Conservation (phyloP, 257 asterid species). For the Solanum lignicaule region DNA sequence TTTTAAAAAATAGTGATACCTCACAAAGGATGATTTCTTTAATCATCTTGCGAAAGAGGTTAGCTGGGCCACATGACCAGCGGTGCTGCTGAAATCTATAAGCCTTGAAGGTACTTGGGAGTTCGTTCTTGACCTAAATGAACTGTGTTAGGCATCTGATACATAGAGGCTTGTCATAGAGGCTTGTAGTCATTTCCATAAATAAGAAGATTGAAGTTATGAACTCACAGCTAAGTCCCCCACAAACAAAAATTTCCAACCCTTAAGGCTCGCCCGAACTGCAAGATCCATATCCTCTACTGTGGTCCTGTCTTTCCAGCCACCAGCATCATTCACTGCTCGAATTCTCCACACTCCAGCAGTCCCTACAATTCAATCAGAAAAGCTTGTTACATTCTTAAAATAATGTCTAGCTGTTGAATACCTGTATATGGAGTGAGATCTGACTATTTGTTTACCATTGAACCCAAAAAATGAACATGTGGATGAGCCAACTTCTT, state of each 20-base stretch:
- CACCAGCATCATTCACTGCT: constrained; percentile 66
- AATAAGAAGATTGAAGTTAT: not conserved
- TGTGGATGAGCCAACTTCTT: constrained; percentile 76
- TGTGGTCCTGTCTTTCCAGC: constrained; percentile 79
- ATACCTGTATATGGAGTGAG: not conserved
- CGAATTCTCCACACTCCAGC: constrained; percentile 68
- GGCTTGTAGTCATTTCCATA: constrained; percentile 1
- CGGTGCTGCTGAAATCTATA: constrained; percentile 83
- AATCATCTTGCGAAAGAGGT: constrained; percentile 71
- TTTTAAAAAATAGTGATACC: constrained; percentile 20
- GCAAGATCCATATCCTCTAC: constrained; percentile 90
- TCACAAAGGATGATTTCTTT: constrained; percentile 51
- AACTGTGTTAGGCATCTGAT: constrained; percentile 11
- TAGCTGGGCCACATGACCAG: constrained; percentile 94
- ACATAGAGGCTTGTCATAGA: not conserved
- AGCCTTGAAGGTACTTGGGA: constrained; percentile 85
- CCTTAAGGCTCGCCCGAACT: constrained; percentile 67
- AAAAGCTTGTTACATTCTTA: not conserved
- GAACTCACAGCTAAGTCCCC: constrained; percentile 56
- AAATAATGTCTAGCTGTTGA: not conserved
- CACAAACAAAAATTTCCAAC: constrained; percentile 62
- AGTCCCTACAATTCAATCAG: constrained; percentile 34
- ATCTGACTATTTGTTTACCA: constrained; percentile 21
- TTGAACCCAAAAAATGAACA: constrained; percentile 64
- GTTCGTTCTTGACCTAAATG: constrained; percentile 74